Conservation (phyloP, 2,329 filamentous ascomycete genomes). For the Fusarium sp. region DNA sequence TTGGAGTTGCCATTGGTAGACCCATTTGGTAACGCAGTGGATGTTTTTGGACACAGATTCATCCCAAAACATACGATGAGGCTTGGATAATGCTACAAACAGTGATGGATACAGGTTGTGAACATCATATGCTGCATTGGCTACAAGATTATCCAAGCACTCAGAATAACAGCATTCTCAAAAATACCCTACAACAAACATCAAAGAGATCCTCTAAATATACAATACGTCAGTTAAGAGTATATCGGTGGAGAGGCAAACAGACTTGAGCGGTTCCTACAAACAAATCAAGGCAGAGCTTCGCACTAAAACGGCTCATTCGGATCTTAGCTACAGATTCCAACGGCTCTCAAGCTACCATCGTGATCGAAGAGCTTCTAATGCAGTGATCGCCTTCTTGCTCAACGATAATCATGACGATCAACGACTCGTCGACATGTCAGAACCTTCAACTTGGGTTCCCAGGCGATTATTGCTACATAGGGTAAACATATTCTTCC, state of each 20-base stretch:
- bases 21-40: not conserved
- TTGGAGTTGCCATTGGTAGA: not conserved
- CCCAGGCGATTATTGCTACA: not conserved
- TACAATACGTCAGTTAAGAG: not conserved
- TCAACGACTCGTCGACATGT: not conserved
- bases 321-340: not conserved
- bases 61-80: not conserved
- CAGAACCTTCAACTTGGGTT: slow-evolving; percentile 9
- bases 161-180: not conserved
- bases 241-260: not conserved
- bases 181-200: not conserved
- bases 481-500: not conserved
- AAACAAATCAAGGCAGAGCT: slow-evolving; percentile 1
- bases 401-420: slow-evolving; percentile 7
- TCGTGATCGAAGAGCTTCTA: slow-evolving; percentile 27
- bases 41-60: not conserved
- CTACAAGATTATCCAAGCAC: too few species aligned
- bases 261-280: not conserved
- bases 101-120: not conserved
- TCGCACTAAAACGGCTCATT: not conserved
- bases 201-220: not conserved
- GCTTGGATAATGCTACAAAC: not conserved
- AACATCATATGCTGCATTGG: not conserved
- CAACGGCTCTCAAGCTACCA: not conserved
- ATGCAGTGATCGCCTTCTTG: not conserved